Evolutionary conservation across 2,329 filamentous ascomycete genomes (phyloP).

Genomic region (Pseudogymnoascus sp.): DNA sequence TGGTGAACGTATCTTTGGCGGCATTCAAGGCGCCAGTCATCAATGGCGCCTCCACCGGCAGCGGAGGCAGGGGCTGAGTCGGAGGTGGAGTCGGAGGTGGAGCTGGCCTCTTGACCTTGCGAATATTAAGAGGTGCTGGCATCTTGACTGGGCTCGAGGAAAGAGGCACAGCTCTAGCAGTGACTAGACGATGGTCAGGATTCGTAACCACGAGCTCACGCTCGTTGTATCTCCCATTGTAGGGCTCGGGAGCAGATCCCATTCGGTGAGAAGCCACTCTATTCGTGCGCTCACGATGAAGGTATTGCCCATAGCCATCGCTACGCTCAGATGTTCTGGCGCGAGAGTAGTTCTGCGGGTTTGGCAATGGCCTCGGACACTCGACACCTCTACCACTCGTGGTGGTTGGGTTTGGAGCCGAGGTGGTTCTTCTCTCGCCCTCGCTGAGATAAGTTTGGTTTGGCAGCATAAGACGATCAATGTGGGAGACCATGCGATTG

Average conservation of each 20-base stretch:
- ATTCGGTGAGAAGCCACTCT: constrained; percentile 20
- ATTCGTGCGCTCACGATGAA: constrained; percentile 12
- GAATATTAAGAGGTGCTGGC: constrained; percentile 27
- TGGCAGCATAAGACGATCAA: constrained; percentile 49
- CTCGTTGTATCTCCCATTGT: constrained; percentile 8
- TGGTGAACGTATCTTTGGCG: not conserved
- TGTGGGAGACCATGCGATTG: constrained; percentile 51
- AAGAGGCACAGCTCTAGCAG: constrained; percentile 14
- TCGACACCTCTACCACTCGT: not conserved
- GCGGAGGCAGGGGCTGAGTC: not conserved
- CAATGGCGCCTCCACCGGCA: constrained; percentile 3
- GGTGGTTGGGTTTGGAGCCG: constrained; percentile 25
- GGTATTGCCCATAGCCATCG: constrained; percentile 5
- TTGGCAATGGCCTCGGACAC: not conserved
- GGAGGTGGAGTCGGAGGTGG: constrained; percentile 12
- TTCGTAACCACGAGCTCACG: constrained; percentile 12
- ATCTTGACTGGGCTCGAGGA: constrained; percentile 24
- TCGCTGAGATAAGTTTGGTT: constrained; percentile 12
- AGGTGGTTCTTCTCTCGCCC: constrained; percentile 13
- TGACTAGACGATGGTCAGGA: not conserved
- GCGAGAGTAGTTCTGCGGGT: not conserved
- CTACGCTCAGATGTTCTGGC: not conserved
- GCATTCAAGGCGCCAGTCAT: constrained; percentile 15
- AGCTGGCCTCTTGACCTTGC: constrained; percentile 24
- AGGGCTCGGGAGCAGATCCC: constrained; percentile 27